Evolutionary conservation across 176 grass and related monocot genomes (phyloP).

Genomic region (Carex myosuroides): DNA sequence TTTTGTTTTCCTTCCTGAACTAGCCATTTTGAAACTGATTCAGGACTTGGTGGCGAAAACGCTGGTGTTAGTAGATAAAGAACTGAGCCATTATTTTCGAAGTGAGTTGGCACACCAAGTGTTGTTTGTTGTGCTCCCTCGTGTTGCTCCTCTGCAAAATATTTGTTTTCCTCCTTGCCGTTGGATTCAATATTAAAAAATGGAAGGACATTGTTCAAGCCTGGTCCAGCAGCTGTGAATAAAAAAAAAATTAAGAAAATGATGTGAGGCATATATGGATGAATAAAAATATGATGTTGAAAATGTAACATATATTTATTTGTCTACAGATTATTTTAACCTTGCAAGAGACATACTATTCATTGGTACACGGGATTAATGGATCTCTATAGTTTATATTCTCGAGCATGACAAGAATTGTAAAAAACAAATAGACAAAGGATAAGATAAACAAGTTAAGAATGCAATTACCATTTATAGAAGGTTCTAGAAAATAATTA

Average conservation of each 20-base stretch:
- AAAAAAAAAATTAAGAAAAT: slow-evolving; percentile 17
- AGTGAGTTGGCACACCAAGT: slow-evolving; percentile 82
- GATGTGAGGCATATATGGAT: slow-evolving; percentile 6
- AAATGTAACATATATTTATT: slow-evolving; percentile 21
- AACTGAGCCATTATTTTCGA: slow-evolving; percentile 77
- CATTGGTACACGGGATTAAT: not conserved
- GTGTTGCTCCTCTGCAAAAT: slow-evolving; percentile 28
- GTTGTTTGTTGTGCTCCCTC: slow-evolving; percentile 25
- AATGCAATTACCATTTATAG: slow-evolving; percentile 11
- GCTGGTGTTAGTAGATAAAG: slow-evolving; percentile 68
- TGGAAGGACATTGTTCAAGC: slow-evolving; percentile 35
- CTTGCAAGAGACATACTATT: not conserved
- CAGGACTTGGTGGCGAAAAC: slow-evolving; percentile 57
- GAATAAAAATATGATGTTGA: slow-evolving; percentile 7
- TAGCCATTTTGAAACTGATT: slow-evolving; percentile 62
- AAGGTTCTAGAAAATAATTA: slow-evolving; percentile 32
- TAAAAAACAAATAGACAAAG: not conserved
- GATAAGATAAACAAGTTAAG: not conserved
- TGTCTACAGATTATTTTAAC: not conserved
- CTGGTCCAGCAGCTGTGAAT: slow-evolving; percentile 47
- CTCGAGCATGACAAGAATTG: not conserved
- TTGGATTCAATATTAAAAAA: slow-evolving; percentile 52
- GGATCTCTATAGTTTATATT: not conserved
- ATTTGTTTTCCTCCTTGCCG: slow-evolving; percentile 33
- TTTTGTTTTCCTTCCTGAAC: slow-evolving; percentile 24